phyloP scores from a whole-genome alignment of 306 rosid species.

The Prosopis cineraria region DNA sequence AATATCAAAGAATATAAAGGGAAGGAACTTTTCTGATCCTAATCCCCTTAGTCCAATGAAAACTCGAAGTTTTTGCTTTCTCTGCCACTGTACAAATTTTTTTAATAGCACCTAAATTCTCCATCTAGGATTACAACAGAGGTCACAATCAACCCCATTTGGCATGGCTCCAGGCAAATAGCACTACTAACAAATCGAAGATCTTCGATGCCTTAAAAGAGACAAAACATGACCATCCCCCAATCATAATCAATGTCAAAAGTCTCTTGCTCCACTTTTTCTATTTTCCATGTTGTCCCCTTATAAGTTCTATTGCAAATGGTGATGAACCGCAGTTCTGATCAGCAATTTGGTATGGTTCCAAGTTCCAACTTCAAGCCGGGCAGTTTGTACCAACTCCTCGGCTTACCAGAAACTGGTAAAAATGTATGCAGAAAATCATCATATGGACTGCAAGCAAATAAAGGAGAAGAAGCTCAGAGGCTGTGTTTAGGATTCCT shows the following conservation, averaged over 20 bases:
- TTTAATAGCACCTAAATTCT: constrained; percentile 37
- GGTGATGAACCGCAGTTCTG: constrained; percentile 34
- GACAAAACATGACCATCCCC: constrained; percentile 39
- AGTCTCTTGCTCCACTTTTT: constrained; percentile 37
- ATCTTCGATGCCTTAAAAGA: constrained; percentile 40
- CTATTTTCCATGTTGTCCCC: constrained; percentile 24
- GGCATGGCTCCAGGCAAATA: constrained; percentile 33
- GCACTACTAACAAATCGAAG: constrained; percentile 38
- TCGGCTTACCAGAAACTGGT: constrained; percentile 21
- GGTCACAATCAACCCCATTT: constrained; percentile 25
- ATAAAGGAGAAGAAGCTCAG: constrained; percentile 36
- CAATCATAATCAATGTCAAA: constrained; percentile 34
- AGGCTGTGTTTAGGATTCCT: constrained; percentile 55
- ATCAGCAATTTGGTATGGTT: constrained; percentile 26
- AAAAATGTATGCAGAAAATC: constrained; percentile 27
- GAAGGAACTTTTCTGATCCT: constrained; percentile 32
- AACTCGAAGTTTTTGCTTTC: background rate
- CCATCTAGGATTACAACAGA: constrained; percentile 30
- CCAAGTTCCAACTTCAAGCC: constrained; percentile 40
- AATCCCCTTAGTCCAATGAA: constrained; percentile 34
- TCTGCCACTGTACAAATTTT: constrained; percentile 31
- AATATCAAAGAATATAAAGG: constrained; percentile 17
- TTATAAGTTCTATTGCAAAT: constrained; percentile 24
- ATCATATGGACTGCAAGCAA: constrained; percentile 34
- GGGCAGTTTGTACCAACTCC: constrained; percentile 21